A percentile compares a stretch with the other conserved stretches of the same genome.
These are phyloP conservation scores for Hortaea werneckii DNA, from an alignment of 2,329 filamentous ascomycete genomes.

Conservation along the genomic window DNA sequence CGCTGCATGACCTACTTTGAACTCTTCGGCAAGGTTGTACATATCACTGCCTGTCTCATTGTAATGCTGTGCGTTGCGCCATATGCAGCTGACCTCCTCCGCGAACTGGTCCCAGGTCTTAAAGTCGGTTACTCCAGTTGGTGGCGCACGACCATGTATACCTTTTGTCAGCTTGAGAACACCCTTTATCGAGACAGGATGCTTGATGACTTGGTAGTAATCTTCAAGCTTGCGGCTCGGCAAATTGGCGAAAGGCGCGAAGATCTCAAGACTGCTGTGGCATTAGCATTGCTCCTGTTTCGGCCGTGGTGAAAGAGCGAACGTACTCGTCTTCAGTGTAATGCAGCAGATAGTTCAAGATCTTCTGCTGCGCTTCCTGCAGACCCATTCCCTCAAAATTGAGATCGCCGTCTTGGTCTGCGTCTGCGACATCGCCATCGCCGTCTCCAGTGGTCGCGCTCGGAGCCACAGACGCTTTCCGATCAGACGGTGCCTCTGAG, in stretches of 20 bases:
- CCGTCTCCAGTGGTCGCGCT: conserved; percentile 11
- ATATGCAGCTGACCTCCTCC: conserved; percentile 68
- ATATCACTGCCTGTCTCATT: conserved; percentile 90
- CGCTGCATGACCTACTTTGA: conserved; percentile 72
- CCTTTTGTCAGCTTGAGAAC: conserved; percentile 70
- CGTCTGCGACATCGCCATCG: conserved; percentile 7
- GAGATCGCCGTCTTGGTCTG: conserved; percentile 13
- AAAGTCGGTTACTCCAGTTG: conserved; percentile 54
- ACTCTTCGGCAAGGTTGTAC: conserved; percentile 62
- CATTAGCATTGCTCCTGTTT: no score
- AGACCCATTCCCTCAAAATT: conserved; percentile 65
- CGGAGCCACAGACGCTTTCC: conserved; percentile 21
- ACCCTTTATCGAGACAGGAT: conserved; percentile 68
- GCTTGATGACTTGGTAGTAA: conserved; percentile 75
- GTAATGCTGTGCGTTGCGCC: conserved; percentile 80
- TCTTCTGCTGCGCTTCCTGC: conserved; percentile 77
- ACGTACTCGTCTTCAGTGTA: conserved; percentile 57
- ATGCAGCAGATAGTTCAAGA: conserved; percentile 61
- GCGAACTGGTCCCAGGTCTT: conserved; percentile 77
- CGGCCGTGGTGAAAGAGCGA: no score
- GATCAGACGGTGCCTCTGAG: conserved; percentile 19
- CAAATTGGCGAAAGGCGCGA: conserved; percentile 66
- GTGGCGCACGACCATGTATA: conserved; percentile 55
- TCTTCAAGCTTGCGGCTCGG: conserved; percentile 68
- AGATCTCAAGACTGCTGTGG: conserved; percentile 60